Evolutionary conservation across 305 asterid genomes (phyloP), one percentile per base, ranked within the genome.

Genomic region (Fraxinus ornus): DNA sequence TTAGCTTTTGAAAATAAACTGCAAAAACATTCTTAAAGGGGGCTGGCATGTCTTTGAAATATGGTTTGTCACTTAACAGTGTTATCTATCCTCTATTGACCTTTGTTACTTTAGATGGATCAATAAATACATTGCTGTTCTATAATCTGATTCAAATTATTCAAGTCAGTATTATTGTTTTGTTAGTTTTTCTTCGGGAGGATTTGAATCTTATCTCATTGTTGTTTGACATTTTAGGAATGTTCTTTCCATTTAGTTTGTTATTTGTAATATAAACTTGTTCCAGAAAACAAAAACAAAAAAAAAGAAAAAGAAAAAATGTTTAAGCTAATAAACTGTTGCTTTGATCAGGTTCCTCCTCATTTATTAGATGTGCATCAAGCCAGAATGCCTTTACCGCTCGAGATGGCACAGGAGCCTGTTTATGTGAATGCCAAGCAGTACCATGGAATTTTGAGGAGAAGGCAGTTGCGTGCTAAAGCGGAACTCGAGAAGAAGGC

Each of bases 341-440:
- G 55, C 74, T 36, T 39, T 60, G 41, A 19, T 79, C 84, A 87
- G 95, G 90, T 91, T 79, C 95, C 89, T 82, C 89, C 93, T 72
- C 86, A 89, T 71, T 71, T 88, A 57, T 77, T 83, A 60, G 92
- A 91, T 33, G 82, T 88, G 90, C 92, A 87, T 76, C 91, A 90
- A 1, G 33, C 87, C 30, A 91, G 97, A 90, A 88, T 93, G 92
- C 94, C 95, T 24, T 90, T 93, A 86, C 94, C 92, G 30, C 90
- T 88, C 76, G 96, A 93, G 85, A 88, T 92, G 91, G 88, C 95
- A 17, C 92, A 87, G 77, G 96, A 92, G 83, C 97, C 97, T 28
- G 95, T 93, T 32, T 93, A 87, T 73, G 97, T 93, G 52, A 93
- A 93, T 77, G 94, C 97, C 62, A 93, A 93, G 89, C 96, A 93